Base-by-base conservation (phyloP, 2,329 filamentous ascomycete species). In the Fusarium pseudograminearum region DNA sequence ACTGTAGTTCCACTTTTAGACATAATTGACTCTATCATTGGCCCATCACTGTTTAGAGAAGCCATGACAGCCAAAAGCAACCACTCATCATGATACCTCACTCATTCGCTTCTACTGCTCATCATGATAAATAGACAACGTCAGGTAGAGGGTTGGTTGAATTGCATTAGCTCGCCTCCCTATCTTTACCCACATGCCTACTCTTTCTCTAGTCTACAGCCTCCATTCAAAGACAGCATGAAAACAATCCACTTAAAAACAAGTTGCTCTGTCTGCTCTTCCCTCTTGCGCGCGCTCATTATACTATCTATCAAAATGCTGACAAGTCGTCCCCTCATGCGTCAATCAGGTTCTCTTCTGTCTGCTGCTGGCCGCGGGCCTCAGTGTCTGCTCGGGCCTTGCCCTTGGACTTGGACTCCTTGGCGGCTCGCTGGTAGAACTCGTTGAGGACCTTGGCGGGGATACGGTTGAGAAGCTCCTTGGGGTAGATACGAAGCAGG, bases 391-490 rank as follows among this genome's bases (percentile, higher is more conserved):
- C 83, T 58, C 82, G 82, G 65, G 84, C 84, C 80, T 89, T 87
- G 69, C 83, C 85, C 83, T 90, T 90, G 65, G 83, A 83, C 83
- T 91, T 91, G 69, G 86, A 82, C 67, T 89, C 86, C 74, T 86
- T 86, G 52, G 86, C 83, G 59, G 88, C 87, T 73, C 92, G 86
- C 78, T 91, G 89, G 82, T 95, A 96, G 84, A 89, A 96, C 80
- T 95, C 92, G 76, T 94, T 90, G 75, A 96, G 87, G 44, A 93
- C 80, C 84, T 94, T 93, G 84, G 89, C 89, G 63, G 93, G 93
- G 77, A 96, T 94, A 83, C 97, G 93, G 86, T 99, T 99, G 76
- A 99, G 92, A 74, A 98, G 84, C 77, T 99, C 96, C 89, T 97
- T 98, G 81, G 95, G 95, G 86, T 95, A 99, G 81, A 99, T 97